Evolutionary conservation across 148 eudicot species (phyloP), one percentile per base, ranked within the genome.

Genomic region (Polygonum maritimum): DNA sequence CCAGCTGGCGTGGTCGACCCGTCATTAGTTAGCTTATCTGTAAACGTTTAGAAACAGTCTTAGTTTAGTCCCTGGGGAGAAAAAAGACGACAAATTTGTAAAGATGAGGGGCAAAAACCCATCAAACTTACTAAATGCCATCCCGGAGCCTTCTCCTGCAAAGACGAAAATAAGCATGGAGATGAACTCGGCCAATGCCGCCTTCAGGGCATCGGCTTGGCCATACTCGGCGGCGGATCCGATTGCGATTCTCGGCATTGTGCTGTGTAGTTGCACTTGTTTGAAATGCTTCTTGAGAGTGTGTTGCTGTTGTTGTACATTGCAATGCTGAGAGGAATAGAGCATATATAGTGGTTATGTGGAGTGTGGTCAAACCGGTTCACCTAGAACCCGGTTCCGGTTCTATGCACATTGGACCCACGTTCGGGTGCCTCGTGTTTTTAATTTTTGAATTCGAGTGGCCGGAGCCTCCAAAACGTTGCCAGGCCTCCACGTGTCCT

Each of bases 1-100:
- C 96, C 91, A 12, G 93, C 86, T 1, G 96, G 96, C 3, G 91
- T 86, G 48, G 86, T 78, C 2, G 87, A 76, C 1, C 88, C 96
- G 49, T 77, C 75, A n/a, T 82, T 78, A 13, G 91, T 87, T 1
- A 91, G 80, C 81, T 87, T 87, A 74, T 80, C 93, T 91, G 87
- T 35, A 3, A 16, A 36, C 15, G 14, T 15, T 22, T 63, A 4
- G 40, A 12, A 19, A 4, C 6, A 63, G 40, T 7, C 69, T 49
- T 9, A 38, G 45, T 67, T 67, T 8, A n/a, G 31, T 26, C 31
- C 31, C 31, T 26, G 31, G 31, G 22, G 26, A n/a, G 2, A 45
- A 65, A 58, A 65, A 69, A 19, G 9, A 6, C 52, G 21, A 2
- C n/a, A 41, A 78, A 22, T 0, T 33, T 11, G 19, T 35, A 26